Conservation (phyloP, 2,329 filamentous ascomycete species). For the Bipolaris sorokiniana region DNA sequence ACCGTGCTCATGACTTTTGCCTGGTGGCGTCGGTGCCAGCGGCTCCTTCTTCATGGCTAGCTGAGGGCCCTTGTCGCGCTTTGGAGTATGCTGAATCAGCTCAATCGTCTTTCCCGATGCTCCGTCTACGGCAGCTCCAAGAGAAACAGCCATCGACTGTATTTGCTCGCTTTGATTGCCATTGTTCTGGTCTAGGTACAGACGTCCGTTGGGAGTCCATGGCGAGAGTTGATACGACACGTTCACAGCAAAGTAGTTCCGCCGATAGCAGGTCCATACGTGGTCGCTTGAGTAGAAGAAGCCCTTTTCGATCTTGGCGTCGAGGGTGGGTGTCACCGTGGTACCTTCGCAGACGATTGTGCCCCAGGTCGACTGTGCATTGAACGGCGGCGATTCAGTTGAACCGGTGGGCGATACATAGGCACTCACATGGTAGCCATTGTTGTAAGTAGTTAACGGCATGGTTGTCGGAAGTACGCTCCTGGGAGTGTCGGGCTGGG, state of each 20-base stretch:
- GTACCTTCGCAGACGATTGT: conserved; percentile 67
- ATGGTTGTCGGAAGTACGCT: conserved; percentile 44
- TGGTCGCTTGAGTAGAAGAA: conserved; percentile 78
- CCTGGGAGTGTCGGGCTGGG: conserved; percentile 47
- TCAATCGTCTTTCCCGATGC: conserved; percentile 78
- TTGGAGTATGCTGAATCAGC: conserved; percentile 88
- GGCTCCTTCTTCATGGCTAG: conserved; percentile 73
- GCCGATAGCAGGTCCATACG: conserved; percentile 90
- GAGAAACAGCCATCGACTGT: conserved; percentile 78
- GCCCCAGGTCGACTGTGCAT: conserved; percentile 58
- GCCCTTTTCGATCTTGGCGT: conserved; percentile 84
- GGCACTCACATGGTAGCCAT: conserved; percentile 23
- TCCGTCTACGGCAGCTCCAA: conserved; percentile 82
- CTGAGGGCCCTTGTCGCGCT: conserved; percentile 86
- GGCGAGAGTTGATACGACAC: conserved; percentile 77
- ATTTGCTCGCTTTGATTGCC: conserved; percentile 62
- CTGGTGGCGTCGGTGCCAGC: conserved; percentile 69
- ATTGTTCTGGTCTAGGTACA: conserved; percentile 61
- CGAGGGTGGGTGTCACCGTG: conserved; percentile 72
- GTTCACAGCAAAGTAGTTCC: conserved; percentile 88
- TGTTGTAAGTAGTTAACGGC: conserved; percentile 34
- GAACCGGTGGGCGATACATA: conserved; percentile 26
- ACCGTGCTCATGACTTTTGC: conserved; percentile 51
- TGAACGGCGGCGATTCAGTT: conserved; percentile 53
- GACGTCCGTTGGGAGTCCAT: conserved; percentile 61